Evolutionary conservation across 202 grass and related monocot genomes (phyloP).

Genomic region (Setaria viridis): DNA sequence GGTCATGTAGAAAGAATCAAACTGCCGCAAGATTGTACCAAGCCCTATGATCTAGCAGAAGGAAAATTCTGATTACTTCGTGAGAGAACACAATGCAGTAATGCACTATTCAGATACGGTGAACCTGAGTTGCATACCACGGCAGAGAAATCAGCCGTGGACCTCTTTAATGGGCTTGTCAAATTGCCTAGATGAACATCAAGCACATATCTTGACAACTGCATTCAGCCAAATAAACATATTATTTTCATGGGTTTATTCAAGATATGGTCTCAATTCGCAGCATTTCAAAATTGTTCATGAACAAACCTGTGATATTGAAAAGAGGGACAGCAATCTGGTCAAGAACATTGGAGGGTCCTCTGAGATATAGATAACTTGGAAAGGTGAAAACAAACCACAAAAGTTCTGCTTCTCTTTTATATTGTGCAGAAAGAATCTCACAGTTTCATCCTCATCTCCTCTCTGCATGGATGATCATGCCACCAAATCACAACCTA

Average conservation of each 20-base stretch:
- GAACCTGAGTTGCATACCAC: constrained; percentile 56
- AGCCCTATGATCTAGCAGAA: constrained; percentile 73
- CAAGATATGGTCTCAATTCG: constrained; percentile 16
- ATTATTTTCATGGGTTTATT: constrained; percentile 30
- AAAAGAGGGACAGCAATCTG: constrained; percentile 66
- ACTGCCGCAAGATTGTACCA: constrained; percentile 73
- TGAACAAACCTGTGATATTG: constrained; percentile 76
- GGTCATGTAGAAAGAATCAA: constrained; percentile 59
- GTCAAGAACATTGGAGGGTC: constrained; percentile 60
- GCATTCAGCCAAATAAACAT: constrained; percentile 40
- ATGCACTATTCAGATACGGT: constrained; percentile 30
- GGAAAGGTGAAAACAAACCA: constrained; percentile 69
- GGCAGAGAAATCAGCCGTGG: constrained; percentile 67
- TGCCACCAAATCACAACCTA: constrained; percentile 17
- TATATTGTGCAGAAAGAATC: constrained; percentile 48
- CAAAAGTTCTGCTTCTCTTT: constrained; percentile 56
- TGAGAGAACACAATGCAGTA: constrained; percentile 21
- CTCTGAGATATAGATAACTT: constrained; percentile 60
- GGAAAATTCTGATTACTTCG: constrained; percentile 22
- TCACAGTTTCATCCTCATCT: constrained; percentile 34
- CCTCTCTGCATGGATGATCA: constrained; percentile 44
- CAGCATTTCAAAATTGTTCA: not conserved
- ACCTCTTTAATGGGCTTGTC: constrained; percentile 67
- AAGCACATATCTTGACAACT: constrained; percentile 72
- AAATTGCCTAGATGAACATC: constrained; percentile 81